Evolutionary conservation across 2,329 filamentous ascomycete genomes (phyloP).

Genomic region (Lasiodiplodia theobromae): DNA sequence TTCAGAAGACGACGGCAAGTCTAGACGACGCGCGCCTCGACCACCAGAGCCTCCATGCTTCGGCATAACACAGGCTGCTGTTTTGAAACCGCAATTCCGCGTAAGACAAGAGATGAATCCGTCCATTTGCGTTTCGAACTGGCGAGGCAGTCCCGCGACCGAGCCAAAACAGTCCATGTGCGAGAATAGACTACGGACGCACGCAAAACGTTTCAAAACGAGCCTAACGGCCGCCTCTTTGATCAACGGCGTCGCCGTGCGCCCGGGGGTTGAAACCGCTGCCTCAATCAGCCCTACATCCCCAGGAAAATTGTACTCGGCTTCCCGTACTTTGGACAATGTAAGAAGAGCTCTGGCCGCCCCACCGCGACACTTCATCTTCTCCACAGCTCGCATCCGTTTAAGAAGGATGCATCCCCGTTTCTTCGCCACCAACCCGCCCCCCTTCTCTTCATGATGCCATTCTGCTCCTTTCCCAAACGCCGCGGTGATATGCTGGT

Average conservation of each 20-base stretch:
- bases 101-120: neutral
- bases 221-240: neutral
- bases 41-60: neutral
- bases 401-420: neutral
- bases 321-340: neutral
- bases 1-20: neutral
- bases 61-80: neutral
- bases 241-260: constrained; percentile 1
- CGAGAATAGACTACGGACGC: neutral
- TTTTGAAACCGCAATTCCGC: neutral
- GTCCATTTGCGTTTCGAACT: neutral
- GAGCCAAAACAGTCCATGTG: constrained; percentile 1
- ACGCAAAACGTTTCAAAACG: constrained; percentile 6
- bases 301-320: neutral
- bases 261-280: constrained; percentile 1
- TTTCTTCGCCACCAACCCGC: neutral
- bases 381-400: neutral
- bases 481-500: constrained; percentile 13
- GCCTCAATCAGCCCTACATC: constrained; percentile 5
- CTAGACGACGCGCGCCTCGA: neutral
- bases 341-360: neutral
- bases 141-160: constrained; percentile 1
- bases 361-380: neutral
- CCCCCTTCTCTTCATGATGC: neutral
- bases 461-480: constrained; percentile 2